phyloP scores from a whole-genome alignment of 1,139 yeast species.

The Meyerozyma athensensis region DNA sequence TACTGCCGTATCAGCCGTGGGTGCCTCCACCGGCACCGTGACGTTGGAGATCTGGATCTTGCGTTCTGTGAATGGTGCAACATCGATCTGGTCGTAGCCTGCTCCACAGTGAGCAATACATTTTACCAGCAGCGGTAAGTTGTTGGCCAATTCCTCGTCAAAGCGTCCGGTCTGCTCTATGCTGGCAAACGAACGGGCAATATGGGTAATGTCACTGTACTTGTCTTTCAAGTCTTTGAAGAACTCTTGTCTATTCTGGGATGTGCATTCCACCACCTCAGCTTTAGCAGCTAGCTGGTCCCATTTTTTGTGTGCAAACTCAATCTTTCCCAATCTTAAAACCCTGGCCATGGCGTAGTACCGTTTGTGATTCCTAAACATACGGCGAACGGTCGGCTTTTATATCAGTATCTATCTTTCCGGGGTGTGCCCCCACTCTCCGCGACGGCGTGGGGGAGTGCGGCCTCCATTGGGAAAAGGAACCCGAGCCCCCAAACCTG shows the following conservation, averaged over 20 bases:
- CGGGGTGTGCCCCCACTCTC: no score
- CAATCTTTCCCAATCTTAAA: slow-evolving; percentile 52
- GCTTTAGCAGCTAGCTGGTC: slow-evolving; percentile 40
- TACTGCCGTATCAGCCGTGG: slow-evolving; percentile 81
- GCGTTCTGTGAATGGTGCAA: slow-evolving; percentile 41
- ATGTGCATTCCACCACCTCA: slow-evolving; percentile 46
- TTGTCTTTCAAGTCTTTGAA: slow-evolving; percentile 45
- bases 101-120: slow-evolving; percentile 83
- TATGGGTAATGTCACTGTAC: slow-evolving; percentile 42
- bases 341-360: slow-evolving; percentile 43
- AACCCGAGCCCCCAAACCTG: no score
- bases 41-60: slow-evolving; percentile 69
- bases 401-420: no score
- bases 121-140: slow-evolving; percentile 58
- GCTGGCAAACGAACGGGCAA: slow-evolving; percentile 51
- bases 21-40: slow-evolving; percentile 67
- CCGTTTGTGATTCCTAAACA: no score
- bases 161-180: slow-evolving; percentile 60
- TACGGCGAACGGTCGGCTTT: no score
- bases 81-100: slow-evolving; percentile 84
- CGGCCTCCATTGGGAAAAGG: no score
- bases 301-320: slow-evolving; percentile 57
- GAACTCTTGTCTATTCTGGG: slow-evolving; percentile 45
- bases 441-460: no score
- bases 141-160: slow-evolving; percentile 62